phyloP scores from a whole-genome alignment of 176 grass and related monocot species.

The Cenchrus fungigraminus region DNA sequence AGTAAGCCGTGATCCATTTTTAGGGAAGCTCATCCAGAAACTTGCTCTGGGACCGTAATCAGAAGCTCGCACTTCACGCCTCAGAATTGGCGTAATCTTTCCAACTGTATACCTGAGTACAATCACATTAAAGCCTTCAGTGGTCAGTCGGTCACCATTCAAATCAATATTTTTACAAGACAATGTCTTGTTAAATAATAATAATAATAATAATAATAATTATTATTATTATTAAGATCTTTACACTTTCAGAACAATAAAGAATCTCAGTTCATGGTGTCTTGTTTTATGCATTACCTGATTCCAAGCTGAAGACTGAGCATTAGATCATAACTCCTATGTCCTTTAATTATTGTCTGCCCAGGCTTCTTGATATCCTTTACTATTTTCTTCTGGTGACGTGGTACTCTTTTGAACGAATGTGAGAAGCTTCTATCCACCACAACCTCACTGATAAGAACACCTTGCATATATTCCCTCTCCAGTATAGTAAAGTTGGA shows the following conservation, averaged over 20 bases:
- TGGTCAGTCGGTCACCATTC: too few relatives aligned
- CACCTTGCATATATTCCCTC: constrained; percentile 97
- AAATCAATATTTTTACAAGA: too few relatives aligned
- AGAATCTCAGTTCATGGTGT: too few relatives aligned
- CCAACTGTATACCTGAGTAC: constrained; percentile 92
- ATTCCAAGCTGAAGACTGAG: constrained; percentile 98
- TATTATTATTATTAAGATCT: too few relatives aligned
- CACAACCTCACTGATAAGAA: constrained; percentile 86
- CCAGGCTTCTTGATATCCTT: constrained; percentile 83
- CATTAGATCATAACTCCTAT: constrained; percentile 95
- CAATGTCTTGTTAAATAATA: too few relatives aligned
- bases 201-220: too few relatives aligned
- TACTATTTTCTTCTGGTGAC: constrained; percentile 66
- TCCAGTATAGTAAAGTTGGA: constrained; percentile 67
- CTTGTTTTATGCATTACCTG: constrained; percentile 49
- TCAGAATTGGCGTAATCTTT: constrained; percentile 97
- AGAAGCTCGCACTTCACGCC: constrained; percentile 85
- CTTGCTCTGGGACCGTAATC: constrained; percentile 93
- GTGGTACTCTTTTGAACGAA: constrained; percentile 64
- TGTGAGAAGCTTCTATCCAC: constrained; percentile 55
- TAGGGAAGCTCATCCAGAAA: constrained; percentile 98
- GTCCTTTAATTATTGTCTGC: constrained; percentile 89
- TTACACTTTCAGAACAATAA: too few relatives aligned
- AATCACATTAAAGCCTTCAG: too few relatives aligned
- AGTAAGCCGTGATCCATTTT: constrained; percentile 86